Evolutionary conservation across 2,329 filamentous ascomycete species (phyloP), one percentile per base, ranked within the genome.

Genomic region (Talaromyces albobiverticillius): DNA sequence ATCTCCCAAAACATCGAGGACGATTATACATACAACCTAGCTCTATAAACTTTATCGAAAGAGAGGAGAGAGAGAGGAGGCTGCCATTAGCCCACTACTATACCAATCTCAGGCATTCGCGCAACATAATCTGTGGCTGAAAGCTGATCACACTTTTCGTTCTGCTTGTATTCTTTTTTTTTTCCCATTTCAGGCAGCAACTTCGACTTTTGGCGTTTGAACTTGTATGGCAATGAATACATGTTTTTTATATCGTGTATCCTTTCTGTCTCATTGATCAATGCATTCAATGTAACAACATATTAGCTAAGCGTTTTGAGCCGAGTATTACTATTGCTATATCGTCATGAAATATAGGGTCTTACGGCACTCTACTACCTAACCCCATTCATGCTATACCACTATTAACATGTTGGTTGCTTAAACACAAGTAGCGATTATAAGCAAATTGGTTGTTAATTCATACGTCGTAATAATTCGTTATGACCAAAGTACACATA

Each of bases 1-100:
- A 78, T 88, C 25, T 84, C 82, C 49, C 85, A 88, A 76, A 88
- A 87, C 64, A 86, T 88, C 73, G 85, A 88, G 68, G 85, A 88
- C 62, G 85, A 87, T 64, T 88, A 87, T 67, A 86, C 84, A 26
- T 88, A 88, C 70, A 87, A 83, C 63, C 72, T 88, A 58, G 82
- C 84, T 47, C 77, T 88, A 59, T 88, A 62, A 69, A 29, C 26
- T 36, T 32, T 23, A 40, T 32, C n/a, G n/a, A n/a, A n/a, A 32
- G 23, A 26, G 31, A 43, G 14, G 34, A 50, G 11, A 43, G 16
- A 11, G 14, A 32, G 40, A 13, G 29, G 22, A n/a, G 14, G 13
- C 36, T n/a, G n/a, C n/a, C n/a, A n/a, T n/a, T n/a, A n/a, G n/a
- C n/a, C n/a, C n/a, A n/a, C 40, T 14, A 7, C n/a, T 36, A 36